Base-by-base conservation (phyloP, 2,329 filamentous ascomycete genomes). In the Westerdykella ornata region DNA sequence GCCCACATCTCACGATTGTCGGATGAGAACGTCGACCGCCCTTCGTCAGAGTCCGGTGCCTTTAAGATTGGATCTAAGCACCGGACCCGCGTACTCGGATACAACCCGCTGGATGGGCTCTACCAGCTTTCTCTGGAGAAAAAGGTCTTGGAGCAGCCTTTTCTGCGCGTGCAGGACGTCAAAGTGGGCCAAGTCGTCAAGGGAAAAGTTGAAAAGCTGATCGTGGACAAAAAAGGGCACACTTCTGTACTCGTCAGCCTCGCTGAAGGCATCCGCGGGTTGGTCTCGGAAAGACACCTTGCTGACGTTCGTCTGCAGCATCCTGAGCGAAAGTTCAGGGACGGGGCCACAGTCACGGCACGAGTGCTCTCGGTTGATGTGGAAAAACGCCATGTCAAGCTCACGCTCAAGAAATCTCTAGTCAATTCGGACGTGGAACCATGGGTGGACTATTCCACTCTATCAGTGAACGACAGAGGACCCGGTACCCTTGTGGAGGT, bases 271-370 rank as follows among this genome's bases (percentile, higher is more conserved):
- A 88, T 98, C 50, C 83, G 80, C 38, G 92, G 88, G n/a, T 76
- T 95, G 43, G 88, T 97, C 2, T 79, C 88, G 3, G 85, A 90
- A 57, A 81, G 83, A 60, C 94, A 98, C 61, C 74, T 98, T 54
- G 84, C 92, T 35, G 94, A 98, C 62, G 78, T 92, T 12, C 81
- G 81, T 46, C 73, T 98, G 17, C 85, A 92, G 59, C 85, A 96
- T 57, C 92, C 92, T 0, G 92, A 98, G 66, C 94, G 90, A 72
- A 97, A 96, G 62, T 98, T 96, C 68, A 80, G 85, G 46, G 86
- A 90, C 62, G 88, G 88, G 1, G 78, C 86, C 65, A 78, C 83
- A 39, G 82, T 98, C 48, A 95, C 86, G 53, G 85, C 85, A 15
- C 78, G 90, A 45, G 86, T 98, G 18, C 70, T 98, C 19, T 94